Percentiles rank a stretch among this genome's conserved stretches.
phyloP scores from a whole-genome alignment of 1,139 yeast species.

The Saccharomyces hybrid region DNA sequence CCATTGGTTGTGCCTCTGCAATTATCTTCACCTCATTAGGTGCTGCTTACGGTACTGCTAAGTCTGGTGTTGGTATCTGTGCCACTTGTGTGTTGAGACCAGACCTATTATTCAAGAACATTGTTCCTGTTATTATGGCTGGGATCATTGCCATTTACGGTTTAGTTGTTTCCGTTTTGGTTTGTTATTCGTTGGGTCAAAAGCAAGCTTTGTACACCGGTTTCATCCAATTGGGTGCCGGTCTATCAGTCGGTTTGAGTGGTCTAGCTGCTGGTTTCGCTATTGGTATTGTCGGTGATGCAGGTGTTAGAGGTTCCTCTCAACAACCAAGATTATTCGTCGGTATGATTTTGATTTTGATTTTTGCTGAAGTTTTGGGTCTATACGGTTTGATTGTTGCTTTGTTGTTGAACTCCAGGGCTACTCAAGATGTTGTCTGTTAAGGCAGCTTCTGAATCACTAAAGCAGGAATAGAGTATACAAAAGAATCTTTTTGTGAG shows the following conservation, averaged over 20 bases:
- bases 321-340: constrained; percentile 96
- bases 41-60: constrained; percentile 99
- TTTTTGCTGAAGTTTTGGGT: constrained; percentile 98
- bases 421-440: constrained; percentile 83
- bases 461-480: background rate
- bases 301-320: constrained; percentile 95
- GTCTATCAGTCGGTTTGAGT: constrained; percentile 93
- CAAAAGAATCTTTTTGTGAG: background rate
- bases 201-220: constrained; percentile 94
- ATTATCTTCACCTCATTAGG: constrained; percentile 98
- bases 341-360: constrained; percentile 92
- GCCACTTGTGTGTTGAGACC: constrained; percentile 98
- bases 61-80: constrained; percentile 98
- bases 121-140: constrained; percentile 98
- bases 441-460: constrained; percentile 31
- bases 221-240: constrained; percentile 97
- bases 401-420: constrained; percentile 92
- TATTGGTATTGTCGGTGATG: constrained; percentile 98
- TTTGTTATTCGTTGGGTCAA: constrained; percentile 84
- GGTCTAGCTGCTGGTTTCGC: constrained; percentile 98
- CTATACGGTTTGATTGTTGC: constrained; percentile 97
- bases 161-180: constrained; percentile 90
- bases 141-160: constrained; percentile 99
- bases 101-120: constrained; percentile 79
- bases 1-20: constrained; percentile 99